These are phyloP conservation scores for Thermoascus crustaceus DNA, from an alignment of 2,329 filamentous ascomycete species.

Conservation along the genomic window DNA sequence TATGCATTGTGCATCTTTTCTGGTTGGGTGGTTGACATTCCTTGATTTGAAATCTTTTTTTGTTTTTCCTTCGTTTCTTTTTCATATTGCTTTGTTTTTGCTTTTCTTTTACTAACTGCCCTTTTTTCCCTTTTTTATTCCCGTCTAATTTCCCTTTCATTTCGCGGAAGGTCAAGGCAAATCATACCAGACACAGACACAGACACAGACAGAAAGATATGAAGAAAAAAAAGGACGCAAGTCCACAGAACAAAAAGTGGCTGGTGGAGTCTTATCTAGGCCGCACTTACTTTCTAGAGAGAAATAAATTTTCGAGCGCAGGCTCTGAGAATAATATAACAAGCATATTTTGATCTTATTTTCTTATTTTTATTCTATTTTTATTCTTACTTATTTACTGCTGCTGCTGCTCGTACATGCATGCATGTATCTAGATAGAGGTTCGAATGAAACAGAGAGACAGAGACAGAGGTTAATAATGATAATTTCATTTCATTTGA, in stretches of 20 bases:
- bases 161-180: neutral
- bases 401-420: no score
- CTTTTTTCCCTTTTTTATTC: slow-evolving; percentile 5
- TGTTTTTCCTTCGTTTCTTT: slow-evolving; percentile 5
- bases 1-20: no score
- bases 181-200: neutral
- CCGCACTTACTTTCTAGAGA: no score
- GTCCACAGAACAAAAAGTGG: slow-evolving; percentile 4
- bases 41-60: slow-evolving; percentile 4
- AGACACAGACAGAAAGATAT: slow-evolving; percentile 3
- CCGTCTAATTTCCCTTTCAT: slow-evolving; percentile 1
- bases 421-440: no score
- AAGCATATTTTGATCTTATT: slow-evolving; percentile 1
- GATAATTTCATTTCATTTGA: no score
- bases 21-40: no score
- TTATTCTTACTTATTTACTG: neutral
- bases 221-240: slow-evolving; percentile 8
- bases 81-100: slow-evolving; percentile 6
- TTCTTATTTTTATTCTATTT: neutral
- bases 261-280: no score
- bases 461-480: no score
- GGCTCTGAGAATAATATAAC: no score
- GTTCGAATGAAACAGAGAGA: no score
- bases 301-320: no score
- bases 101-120: slow-evolving; percentile 5